These are phyloP conservation scores for Rubia tinctorum DNA, from an alignment of 305 asterid genomes.

Conservation along the genomic window DNA sequence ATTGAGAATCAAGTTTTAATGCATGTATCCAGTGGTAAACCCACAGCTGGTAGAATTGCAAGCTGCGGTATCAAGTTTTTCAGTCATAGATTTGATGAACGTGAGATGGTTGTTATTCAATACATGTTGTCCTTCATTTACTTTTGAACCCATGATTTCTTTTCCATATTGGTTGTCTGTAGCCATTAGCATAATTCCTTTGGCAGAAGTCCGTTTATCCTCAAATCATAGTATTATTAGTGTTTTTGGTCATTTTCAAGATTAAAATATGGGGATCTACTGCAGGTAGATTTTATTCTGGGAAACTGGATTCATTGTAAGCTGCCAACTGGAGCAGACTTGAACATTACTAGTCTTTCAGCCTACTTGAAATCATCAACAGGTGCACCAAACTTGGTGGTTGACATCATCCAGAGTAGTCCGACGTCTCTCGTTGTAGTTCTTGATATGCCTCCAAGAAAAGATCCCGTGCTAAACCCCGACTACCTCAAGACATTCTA, in stretches of 20 bases:
- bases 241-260: neutral
- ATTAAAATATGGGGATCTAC: slow-evolving; percentile 13
- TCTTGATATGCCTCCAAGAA: slow-evolving; percentile 76
- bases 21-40: neutral
- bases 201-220: neutral
- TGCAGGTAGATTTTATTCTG: slow-evolving; percentile 72
- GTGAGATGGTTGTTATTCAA: neutral
- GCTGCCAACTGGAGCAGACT: slow-evolving; percentile 70
- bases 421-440: slow-evolving; percentile 67
- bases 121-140: neutral
- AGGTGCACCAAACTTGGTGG: slow-evolving; percentile 75
- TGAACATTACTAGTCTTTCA: slow-evolving; percentile 72
- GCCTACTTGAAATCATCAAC: slow-evolving; percentile 62
- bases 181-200: neutral
- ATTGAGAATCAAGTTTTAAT: neutral
- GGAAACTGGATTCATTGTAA: slow-evolving; percentile 85
- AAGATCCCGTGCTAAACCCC: slow-evolving; percentile 61
- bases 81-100: neutral
- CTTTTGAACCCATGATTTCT: neutral
- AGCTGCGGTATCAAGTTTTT: neutral
- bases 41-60: neutral
- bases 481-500: slow-evolving; percentile 76
- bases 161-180: slow-evolving; percentile 3
- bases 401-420: slow-evolving; percentile 65
- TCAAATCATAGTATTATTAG: neutral